phyloP scores from a whole-genome alignment of 441 rosid species.

The Pelargonium citronellum region DNA sequence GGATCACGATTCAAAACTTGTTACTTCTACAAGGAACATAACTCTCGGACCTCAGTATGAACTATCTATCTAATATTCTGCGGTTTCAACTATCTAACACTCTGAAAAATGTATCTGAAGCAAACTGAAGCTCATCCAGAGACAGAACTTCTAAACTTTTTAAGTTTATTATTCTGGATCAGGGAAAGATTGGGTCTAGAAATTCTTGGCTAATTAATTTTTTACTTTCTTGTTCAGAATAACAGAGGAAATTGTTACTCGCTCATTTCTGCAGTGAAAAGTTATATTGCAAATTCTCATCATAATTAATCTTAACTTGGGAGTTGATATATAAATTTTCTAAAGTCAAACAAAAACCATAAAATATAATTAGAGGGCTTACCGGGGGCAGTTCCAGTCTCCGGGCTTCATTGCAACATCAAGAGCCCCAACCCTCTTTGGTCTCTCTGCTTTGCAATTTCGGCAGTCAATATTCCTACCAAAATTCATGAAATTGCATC shows the following conservation, averaged over 20 bases:
- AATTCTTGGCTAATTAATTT: background rate
- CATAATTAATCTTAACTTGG: background rate
- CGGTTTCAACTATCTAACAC: too few species aligned
- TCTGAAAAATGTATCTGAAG: too few species aligned
- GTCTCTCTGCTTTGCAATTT: constrained; percentile 62
- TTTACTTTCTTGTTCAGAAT: background rate
- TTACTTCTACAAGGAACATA: too few species aligned
- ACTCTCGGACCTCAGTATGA: too few species aligned
- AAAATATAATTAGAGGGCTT: constrained; percentile 25
- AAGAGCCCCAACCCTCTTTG: constrained; percentile 33
- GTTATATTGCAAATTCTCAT: background rate
- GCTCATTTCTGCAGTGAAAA: background rate
- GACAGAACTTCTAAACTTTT: too few species aligned
- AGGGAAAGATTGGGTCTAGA: too few species aligned
- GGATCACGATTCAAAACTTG: too few species aligned
- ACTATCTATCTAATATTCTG: too few species aligned
- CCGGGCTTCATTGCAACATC: constrained; percentile 63
- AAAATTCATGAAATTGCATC: constrained; percentile 75
- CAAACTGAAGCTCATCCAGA: too few species aligned
- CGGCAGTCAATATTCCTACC: constrained; percentile 55
- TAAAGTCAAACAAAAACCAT: background rate
- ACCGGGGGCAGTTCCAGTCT: constrained; percentile 77
- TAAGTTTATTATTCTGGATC: too few species aligned
- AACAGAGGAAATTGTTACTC: background rate
- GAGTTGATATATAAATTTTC: background rate